Evolutionary conservation across 2,329 filamentous ascomycete species (phyloP), one percentile per base, ranked within the genome.

Genomic region (Trichophyton mentagrophytes): DNA sequence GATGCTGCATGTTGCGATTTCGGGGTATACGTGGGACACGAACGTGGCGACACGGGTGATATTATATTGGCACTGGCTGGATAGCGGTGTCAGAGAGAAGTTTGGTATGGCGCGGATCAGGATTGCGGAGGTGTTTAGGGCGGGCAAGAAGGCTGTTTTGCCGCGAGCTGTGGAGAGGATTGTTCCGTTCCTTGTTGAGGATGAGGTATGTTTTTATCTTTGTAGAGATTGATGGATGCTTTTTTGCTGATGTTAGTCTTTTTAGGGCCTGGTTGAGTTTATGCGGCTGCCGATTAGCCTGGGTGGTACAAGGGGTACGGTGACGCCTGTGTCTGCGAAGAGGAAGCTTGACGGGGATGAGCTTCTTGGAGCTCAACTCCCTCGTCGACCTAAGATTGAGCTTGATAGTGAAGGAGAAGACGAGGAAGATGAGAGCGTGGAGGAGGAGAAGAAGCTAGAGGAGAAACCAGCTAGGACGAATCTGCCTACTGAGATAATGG

Each of bases 21-120:
- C 86, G 61, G 85, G 87, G 13, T 79, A 79, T 20, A 83, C 87
- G 47, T 96, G 91, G 91, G 90, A 96, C 63, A 84, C 83, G 64
- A 86, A 85, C 36, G 77, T 96, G 42, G 82, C 84, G 63, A 88
- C 84, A 47, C 81, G 90, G 60, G 72, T 96, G 63, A 86, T 87
- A 25, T 73, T 96, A 38, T 95, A 93, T 72, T 82, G 87, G 67
- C 89, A 96, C 74, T 91, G 83, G 82, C 80, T 78, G 63, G 53
- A 59, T 13, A 62, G 55, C 17, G 62, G 58, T 74, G 77, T 66
- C 68, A 72, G 79, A 51, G 73, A 72, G 22, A 64, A 67, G 42
- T 71, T 77, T 61, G 69, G 72, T 17, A 74, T 77, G 25, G 76
- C 77, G 62, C 78, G 79, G 65, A 72, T 82, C 49, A 79, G 82